phyloP scores from a whole-genome alignment of 805 yeast species.

The Pichia gijzeniarum region DNA sequence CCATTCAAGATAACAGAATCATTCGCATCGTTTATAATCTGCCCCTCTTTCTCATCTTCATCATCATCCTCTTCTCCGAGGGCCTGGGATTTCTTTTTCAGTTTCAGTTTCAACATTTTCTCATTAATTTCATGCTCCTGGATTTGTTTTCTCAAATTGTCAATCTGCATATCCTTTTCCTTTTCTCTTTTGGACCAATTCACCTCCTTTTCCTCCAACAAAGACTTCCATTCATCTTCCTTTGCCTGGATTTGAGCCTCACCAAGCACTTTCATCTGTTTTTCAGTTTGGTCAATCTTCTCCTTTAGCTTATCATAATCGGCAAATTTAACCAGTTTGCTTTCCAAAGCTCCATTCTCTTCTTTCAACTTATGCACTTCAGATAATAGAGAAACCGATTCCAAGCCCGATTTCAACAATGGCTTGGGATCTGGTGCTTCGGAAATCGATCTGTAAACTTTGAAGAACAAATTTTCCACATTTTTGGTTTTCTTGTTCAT shows the following conservation, averaged over 20 bases:
- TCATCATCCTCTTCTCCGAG: conserved; percentile 27
- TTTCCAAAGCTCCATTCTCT: conserved; percentile 47
- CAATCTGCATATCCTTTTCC: conserved; percentile 44
- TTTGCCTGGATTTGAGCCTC: conserved; percentile 55
- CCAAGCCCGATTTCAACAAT: conserved; percentile 61
- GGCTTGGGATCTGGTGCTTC: conserved; percentile 95
- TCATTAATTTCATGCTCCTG: conserved; percentile 59
- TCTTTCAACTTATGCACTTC: conserved; percentile 46
- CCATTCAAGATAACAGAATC: conserved; percentile 38
- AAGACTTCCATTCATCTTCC: conserved; percentile 63
- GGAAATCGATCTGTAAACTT: conserved; percentile 66
- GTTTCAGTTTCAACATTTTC: conserved; percentile 58
- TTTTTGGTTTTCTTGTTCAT: conserved; percentile 71
- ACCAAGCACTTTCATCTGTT: conserved; percentile 48
- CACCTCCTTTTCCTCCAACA: conserved; percentile 65
- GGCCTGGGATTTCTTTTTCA: conserved; percentile 41
- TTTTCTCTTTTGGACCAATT: conserved; percentile 59
- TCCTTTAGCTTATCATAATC: conserved; percentile 75
- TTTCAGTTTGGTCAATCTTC: conserved; percentile 54
- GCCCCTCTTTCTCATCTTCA: conserved; percentile 19
- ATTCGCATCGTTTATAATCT: conserved; percentile 18
- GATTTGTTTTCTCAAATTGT: conserved; percentile 46
- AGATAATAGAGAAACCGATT: conserved; percentile 42
- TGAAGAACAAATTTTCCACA: conserved; percentile 68
- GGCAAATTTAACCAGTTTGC: conserved; percentile 55